Evolutionary conservation across 2,329 filamentous ascomycete species (phyloP).

Genomic region (Pseudopithomyces chartarum): DNA sequence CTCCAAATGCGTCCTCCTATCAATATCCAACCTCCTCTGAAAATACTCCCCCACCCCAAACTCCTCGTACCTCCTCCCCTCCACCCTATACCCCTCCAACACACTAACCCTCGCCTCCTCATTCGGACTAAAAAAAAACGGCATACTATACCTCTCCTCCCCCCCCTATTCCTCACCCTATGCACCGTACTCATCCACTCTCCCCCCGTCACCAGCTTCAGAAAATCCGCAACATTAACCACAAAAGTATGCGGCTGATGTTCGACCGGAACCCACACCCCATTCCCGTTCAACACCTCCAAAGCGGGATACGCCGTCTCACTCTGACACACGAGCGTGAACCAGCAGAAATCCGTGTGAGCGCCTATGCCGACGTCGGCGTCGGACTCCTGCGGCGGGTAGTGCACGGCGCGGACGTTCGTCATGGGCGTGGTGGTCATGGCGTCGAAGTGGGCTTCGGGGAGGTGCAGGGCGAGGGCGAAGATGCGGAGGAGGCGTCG

Average conservation of each 20-base stretch:
- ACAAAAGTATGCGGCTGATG: slow-evolving; percentile 45
- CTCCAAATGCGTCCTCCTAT: slow-evolving; percentile 39
- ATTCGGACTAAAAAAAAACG: slow-evolving; percentile 48
- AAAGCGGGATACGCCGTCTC: slow-evolving; percentile 34
- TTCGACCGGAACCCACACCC: slow-evolving; percentile 47
- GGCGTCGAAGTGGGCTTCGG: slow-evolving; percentile 46
- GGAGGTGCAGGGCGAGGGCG: slow-evolving; percentile 48
- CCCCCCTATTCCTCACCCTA: slow-evolving; percentile 48
- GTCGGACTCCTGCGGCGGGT: slow-evolving; percentile 42
- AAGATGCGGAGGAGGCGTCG: slow-evolving; percentile 41
- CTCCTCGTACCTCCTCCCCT: slow-evolving; percentile 32
- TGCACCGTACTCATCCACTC: slow-evolving; percentile 49
- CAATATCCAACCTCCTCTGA: slow-evolving; percentile 36
- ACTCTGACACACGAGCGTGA: slow-evolving; percentile 47
- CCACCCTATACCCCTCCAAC: slow-evolving; percentile 31
- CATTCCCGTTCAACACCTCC: slow-evolving; percentile 51
- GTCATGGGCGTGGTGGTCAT: slow-evolving; percentile 49
- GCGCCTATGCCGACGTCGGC: slow-evolving; percentile 47
- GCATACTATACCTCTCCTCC: slow-evolving; percentile 47
- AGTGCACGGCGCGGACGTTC: slow-evolving; percentile 49
- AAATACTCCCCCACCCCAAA: slow-evolving; percentile 41
- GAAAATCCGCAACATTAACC: slow-evolving; percentile 49
- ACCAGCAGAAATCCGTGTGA: slow-evolving; percentile 51
- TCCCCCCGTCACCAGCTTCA: slow-evolving; percentile 49
- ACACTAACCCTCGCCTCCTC: slow-evolving; percentile 40